Conservation (phyloP, 345 rosid species). For the Atalantia buxifolia region DNA sequence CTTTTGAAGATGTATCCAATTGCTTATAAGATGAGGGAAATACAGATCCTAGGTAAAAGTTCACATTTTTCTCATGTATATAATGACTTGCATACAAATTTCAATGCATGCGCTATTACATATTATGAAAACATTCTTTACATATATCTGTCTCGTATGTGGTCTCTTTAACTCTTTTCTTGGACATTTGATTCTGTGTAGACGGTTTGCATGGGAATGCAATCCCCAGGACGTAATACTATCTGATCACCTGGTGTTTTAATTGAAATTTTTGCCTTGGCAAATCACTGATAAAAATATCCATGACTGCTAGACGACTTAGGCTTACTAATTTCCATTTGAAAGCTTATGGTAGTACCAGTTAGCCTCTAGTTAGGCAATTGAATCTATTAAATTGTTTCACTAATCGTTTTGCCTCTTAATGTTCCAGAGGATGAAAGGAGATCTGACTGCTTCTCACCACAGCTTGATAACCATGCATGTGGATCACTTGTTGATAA, state of each 20-base stretch:
- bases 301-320: not conserved
- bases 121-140: not conserved
- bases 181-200: not conserved
- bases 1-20: conserved; percentile 62
- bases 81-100: not conserved
- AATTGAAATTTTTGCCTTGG: not conserved
- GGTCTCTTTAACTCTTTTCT: not conserved
- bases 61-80: not conserved
- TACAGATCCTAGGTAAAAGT: conserved; percentile 50
- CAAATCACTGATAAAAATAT: not conserved
- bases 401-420: not conserved
- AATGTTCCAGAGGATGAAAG: conserved; percentile 61
- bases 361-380: not conserved
- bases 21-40: conserved; percentile 50
- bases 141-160: too few relatives aligned
- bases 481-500: conserved; percentile 18
- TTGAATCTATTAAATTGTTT: not conserved
- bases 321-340: not conserved
- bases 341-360: not conserved
- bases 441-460: conserved; percentile 32
- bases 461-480: conserved; percentile 41
- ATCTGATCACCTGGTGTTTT: not conserved
- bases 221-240: not conserved
- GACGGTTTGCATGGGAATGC: not conserved
- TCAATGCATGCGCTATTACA: not conserved